Base-by-base conservation (phyloP, 2,329 filamentous ascomycete species). In the Leptographium flavum region DNA sequence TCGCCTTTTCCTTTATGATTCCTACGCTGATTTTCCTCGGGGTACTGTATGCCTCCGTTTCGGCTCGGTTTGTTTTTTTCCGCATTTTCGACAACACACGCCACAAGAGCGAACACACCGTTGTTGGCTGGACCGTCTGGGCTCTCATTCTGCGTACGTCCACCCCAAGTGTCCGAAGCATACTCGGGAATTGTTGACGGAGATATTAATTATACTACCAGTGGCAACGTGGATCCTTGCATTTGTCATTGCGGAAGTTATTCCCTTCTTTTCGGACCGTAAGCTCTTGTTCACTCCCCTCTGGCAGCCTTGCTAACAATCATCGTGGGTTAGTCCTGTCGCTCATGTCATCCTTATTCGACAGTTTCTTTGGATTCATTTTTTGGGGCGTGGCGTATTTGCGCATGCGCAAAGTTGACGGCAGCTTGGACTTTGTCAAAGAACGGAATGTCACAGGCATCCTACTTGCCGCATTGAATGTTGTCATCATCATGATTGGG, bases 311-410 rank as follows among this genome's bases (percentile, higher is more conserved):
- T 31, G 27, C 25, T 30, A 14, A 42, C 25, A 19, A 9, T 4
- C 8, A 21, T 15, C 6, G 21, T 8, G 6, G 6, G n/a, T 14
- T 28, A 74, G 71, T 80, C 2, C 62, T 79, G n/a, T 79, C 79
- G 5, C 68, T 87, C 49, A 84, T 87, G 81, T 83, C 79, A n/a
- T 86, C 86, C 4, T 73, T 94, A 1, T 94, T 94, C 58, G 87
- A 94, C 63, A 90, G 83, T 45, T 90, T 87, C 71, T 90, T 90
- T 56, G 88, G 88, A 22, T 95, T 94, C 69, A 94, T 94, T 57
- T 95, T 94, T 69, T 95, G 84, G 84, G 84, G 82, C 13, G 73
- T 86, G 1, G 84, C 83, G 1, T 90, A 86, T 57, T 74, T 87
- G 56, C 74, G 82, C 46, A 85, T 90, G 82, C 72, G 83, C 40